Evolutionary conservation across 164 flowering plant species (phyloP), one percentile per base, ranked within the genome.

Genomic region (Vitis rupestris): DNA sequence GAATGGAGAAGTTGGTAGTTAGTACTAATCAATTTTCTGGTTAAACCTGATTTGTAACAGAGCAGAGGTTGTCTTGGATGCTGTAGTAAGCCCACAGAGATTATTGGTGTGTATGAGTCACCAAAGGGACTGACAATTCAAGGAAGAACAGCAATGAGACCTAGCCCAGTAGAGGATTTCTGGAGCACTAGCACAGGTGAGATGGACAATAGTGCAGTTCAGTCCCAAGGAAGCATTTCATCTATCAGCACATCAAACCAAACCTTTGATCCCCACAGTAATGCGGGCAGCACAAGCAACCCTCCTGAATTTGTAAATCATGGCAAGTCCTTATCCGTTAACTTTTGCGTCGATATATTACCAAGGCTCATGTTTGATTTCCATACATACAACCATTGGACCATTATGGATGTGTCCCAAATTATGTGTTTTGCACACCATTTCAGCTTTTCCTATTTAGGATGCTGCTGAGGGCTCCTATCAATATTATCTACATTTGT

Each of bases 41-140:
- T 63, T 59, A 48, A 73, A 37, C 72, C 78, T 77, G 70, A 44
- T 84, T 75, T 76, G 79, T 55, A 79, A 83, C 88, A 85, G 89
- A 75, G 76, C 83, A 85, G 86, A 77, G 79, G 84, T 73, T 83
- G 90, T 81, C 72, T 83, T 81, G 84, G 86, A 74, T 75, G 85
- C 74, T 76, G 67, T 69, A 56, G 50, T 64, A 80, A 80, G 61
- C 72, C 74, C 44, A 29, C 73, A 50, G 30, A 76, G 27, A 59
- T 75, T 65, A 74, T 64, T 49, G 74, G 82, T 19, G 78, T 77
- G 67, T 79, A 85, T 67, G 81, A 79, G 65, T 82, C 87, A 49
- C 77, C 85, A 49, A 79, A 85, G 61, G 83, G 82, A 16, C 76
- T 76, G 61, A 75, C 60, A 68, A 69, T 66, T 70, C 86, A 75